Evolutionary conservation across 495 filamentous ascomycete species (phyloP), one percentile per base, ranked within the genome.

Genomic region (Daldinia vernicosa): DNA sequence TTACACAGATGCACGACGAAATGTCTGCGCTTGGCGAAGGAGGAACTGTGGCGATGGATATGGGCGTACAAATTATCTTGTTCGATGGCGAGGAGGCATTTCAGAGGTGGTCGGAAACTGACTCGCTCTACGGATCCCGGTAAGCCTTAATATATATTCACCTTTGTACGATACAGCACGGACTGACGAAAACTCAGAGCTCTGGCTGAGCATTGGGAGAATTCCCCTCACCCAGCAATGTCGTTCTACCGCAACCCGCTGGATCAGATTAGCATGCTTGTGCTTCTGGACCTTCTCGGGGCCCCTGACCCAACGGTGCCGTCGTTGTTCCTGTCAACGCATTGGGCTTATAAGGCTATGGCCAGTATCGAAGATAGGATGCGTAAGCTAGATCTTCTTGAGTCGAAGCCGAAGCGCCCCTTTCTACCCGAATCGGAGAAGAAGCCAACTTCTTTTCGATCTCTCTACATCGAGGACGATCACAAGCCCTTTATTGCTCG

Each of bases 1-100:
- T 99, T 76, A 92, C 88, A 12, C 84, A 84, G 79, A 95, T 93
- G 81, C 96, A 95, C 92, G 85, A 86, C 28, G 85, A 82, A 19
- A 92, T 93, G 88, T 71, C 86, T 65, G 85, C 81, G 32, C 80
- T 90, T 14, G 89, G 86, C 12, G 77, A 83, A 22, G 78, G 78
- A 11, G 80, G 78, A 9, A 80, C 82, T 55, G 80, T 92, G 12
- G 89, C 90, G 26, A 90, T 91, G 71, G 88, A 92, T 60, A 89
- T 87, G 74, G 95, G 95, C 6, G 86, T 99, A 32, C 95, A 98
- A 83, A 89, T 99, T 43, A 69, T 99, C 27, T 87, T 98, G 56
- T 78, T 99, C 24, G 95, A 99, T 78, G 95, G 95, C 3, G 95
- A 99, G 81, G 95, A 99, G 80, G 93, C 95, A 1, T 98, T 97